Evolutionary conservation across 176 grass and related monocot genomes (phyloP), one percentile per base, ranked within the genome.

Genomic region (Tuctoria greenei): DNA sequence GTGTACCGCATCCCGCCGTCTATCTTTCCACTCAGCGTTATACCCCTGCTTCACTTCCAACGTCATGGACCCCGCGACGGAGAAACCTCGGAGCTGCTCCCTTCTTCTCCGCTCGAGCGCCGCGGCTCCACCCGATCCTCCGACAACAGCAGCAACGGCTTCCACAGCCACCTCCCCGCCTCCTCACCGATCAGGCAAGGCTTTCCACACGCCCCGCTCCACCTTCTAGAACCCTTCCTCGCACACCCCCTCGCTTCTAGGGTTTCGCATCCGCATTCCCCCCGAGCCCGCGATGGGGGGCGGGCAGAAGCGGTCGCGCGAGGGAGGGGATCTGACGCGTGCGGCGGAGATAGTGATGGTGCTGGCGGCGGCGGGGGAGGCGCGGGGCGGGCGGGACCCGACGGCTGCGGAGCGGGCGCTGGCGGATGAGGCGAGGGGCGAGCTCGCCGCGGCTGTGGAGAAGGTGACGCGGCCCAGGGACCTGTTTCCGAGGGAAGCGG

Each of bases 291-390:
- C 35, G 31, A 84, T 84, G 82, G 82, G 69, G 64, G 4, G n/a
- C 68, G 74, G 76, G 47, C 66, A 76, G 86, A 81, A 82, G 78
- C 75, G 80, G 70, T 71, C 17, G 50, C 82, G 69, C 26, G 46
- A 20, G 34, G 41, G 1, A 46, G 84, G 73, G 40, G 70, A 87
- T 66, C 21, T 96, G 71, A 73, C 58, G 57, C 68, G 79, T 35
- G 87, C 88, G 38, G 89, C 87, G n/a, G 93, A 88, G 90, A 82
- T 92, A 50, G 87, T 96, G 62, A 88, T 92, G 87, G 87, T 92
- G 62, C 85, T 96, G 45, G 88, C 87, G 24, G 72, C 72, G 25
- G 58, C 82, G 79, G 67, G 77, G 73, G 57, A 88, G 79, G 72
- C 80, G 82, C 81, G 89, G 21, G 84, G 79, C 27, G 86, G 88